Evolutionary conservation across 1,284 basidiomycete species (phyloP), one percentile per base, ranked within the genome.

Genomic region (Marasmius fiardii): DNA sequence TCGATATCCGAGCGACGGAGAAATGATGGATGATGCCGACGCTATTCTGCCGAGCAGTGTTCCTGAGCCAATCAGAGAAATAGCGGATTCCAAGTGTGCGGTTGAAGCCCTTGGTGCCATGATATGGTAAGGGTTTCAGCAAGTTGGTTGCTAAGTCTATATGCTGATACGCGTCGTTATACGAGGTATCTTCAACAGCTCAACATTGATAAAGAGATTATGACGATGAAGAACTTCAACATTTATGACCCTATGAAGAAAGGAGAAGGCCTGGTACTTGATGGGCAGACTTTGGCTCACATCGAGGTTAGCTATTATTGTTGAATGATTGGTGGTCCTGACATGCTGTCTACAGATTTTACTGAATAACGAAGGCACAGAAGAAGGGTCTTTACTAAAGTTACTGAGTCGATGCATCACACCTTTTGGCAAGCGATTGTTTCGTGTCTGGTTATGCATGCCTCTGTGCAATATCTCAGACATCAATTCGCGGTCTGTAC

Each of bases 191-290:
- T 97, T 16, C 86, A 89, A 44, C 90, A 92, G 56, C 81, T 98
- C 47, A 97, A 97, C 65, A 93, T 98, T 59, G 95, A 95, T 73
- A 92, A 92, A 67, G 93, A 97, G 63, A 85, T 98, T 54, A 70
- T 98, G 61, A 92, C 85, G 56, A 94, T 95, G 85, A 90, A 86
- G 72, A 97, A 97, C 68, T 98, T 98, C 79, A 95, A 97, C 66
- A 79, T 97, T 43, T 97, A 97, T 67, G 94, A 98, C 70, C 95
- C 95, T 0, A 92, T 97, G 82, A 88, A 88, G 66, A 80, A 82
- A 59, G 93, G 93, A 20, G 80, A 88, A 66, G 91, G 88, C 21
- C 74, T 98, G 45, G 80, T 92, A 0, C 78, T 98, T 26, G 95
- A 98, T 69, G 95, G 95, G 2, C 93, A 97, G 67, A 95, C 93